Evolutionary conservation across 495 filamentous ascomycete species (phyloP), one percentile per base, ranked within the genome.

Genomic region (Aspergillus kassunensis): DNA sequence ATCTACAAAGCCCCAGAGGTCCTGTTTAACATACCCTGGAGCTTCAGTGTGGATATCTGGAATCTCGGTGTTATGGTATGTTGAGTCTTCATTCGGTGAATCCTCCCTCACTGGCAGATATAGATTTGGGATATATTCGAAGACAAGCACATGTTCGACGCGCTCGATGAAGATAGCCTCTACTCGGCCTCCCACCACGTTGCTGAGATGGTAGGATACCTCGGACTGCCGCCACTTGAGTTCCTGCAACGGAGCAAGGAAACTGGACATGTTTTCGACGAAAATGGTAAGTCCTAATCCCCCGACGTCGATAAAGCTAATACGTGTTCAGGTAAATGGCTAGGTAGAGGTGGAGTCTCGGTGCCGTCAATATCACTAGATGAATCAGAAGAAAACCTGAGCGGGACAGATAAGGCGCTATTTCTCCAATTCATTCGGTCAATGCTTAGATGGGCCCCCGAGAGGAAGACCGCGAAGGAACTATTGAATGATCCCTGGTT

Each of bases 41-140:
- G 61, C 58, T 51, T 54, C 20, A 67, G 63, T 30, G 52, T 76
- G 29, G 71, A 76, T 56, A 71, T 74, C 27, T 76, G 70, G 72
- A 66, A 62, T 42, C 13, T 69, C 1, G 76, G 63, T 2, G 64
- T 69, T 24, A 54, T 78, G 54, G 74, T 80, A 63, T 34, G 62
- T 42, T 24, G 27, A 27, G 6, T 20, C 12, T 34, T n/a, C n/a
- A n/a, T n/a, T n/a, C n/a, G n/a, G n/a, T n/a, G n/a, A n/a, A n/a
- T n/a, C n/a, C n/a, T n/a, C n/a, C n/a, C n/a, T n/a, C n/a, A 16
- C 16, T 8, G 16, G 8, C 15, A 2, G 11, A 12, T 15, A 41
- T 48, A 74, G 72, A 55, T 68, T 10, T 78, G 71, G 73, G 65
- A 75, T 53, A 49, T 79, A 4, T 75, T 75, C 46, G 67, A 78